These are phyloP conservation scores for Aspergillus sparsus DNA, from an alignment of 495 filamentous ascomycete species.

Conservation along the genomic window DNA sequence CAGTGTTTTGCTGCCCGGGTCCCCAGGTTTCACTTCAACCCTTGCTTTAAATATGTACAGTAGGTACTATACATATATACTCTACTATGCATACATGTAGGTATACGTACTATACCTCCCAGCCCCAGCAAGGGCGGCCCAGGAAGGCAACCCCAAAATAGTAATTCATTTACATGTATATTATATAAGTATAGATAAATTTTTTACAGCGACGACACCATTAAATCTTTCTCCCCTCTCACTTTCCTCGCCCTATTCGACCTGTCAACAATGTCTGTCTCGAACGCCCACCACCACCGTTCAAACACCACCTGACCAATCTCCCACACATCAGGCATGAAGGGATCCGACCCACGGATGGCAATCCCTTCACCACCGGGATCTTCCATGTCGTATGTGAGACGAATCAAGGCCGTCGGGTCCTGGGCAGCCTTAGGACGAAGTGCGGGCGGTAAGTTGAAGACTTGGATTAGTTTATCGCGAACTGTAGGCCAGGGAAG, in stretches of 20 bases:
- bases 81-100: no score
- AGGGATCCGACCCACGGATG: constrained; percentile 39
- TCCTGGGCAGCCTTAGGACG: constrained; percentile 40
- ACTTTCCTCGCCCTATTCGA: constrained; percentile 42
- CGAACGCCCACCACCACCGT: constrained; percentile 56
- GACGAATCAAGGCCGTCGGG: constrained; percentile 37
- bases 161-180: no score
- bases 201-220: neutral
- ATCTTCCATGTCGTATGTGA: constrained; percentile 54
- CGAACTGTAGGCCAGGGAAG: constrained; percentile 52
- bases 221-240: constrained; percentile 23
- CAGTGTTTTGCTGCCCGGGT: no score
- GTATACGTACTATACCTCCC: no score
- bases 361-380: constrained; percentile 40
- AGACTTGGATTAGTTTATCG: constrained; percentile 45
- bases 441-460: constrained; percentile 38
- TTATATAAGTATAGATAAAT: neutral
- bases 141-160: no score
- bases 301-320: constrained; percentile 50
- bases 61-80: no score
- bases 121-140: no score
- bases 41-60: no score
- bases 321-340: constrained; percentile 44
- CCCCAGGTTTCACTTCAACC: no score
- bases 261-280: constrained; percentile 39